Evolutionary conservation across 768 basidiomycete genomes (phyloP).

Genomic region (Boletus subparvulus): DNA sequence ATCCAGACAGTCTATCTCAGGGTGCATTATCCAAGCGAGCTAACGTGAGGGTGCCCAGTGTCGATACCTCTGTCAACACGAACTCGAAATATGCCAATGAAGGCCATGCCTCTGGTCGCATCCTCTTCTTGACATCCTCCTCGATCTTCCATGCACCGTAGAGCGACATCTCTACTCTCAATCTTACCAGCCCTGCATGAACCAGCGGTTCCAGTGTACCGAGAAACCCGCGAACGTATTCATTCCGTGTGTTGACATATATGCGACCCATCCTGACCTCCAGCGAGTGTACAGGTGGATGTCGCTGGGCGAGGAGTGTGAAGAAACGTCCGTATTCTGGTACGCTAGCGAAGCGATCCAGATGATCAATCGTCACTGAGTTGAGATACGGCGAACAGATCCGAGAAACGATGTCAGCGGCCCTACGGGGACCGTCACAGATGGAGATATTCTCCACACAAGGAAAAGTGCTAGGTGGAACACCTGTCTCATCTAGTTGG

Average conservation of each 20-base stretch:
- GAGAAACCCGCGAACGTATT: constrained; percentile 6
- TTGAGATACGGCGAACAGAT: constrained; percentile 11
- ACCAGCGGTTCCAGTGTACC: constrained; percentile 5
- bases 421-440: constrained; percentile 3
- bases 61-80: constrained; percentile 9
- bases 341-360: background rate
- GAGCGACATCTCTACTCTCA: constrained; percentile 9
- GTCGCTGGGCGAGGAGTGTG: constrained; percentile 3
- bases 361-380: constrained; percentile 6
- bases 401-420: constrained; percentile 6
- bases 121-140: constrained; percentile 7
- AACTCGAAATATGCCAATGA: constrained; percentile 10
- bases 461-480: background rate
- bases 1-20: background rate
- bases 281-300: constrained; percentile 1
- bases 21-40: background rate
- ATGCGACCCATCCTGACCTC: constrained; percentile 7
- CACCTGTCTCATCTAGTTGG: background rate
- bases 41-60: background rate
- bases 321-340: constrained; percentile 6
- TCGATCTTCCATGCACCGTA: constrained; percentile 6
- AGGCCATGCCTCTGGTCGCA: constrained; percentile 11
- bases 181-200: background rate
- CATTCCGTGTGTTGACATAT: background rate
- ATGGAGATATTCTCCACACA: constrained; percentile 4